Evolutionary conservation across 108 stramenopile genomes (phyloP).

Genomic region (Skeletonema costatum): DNA sequence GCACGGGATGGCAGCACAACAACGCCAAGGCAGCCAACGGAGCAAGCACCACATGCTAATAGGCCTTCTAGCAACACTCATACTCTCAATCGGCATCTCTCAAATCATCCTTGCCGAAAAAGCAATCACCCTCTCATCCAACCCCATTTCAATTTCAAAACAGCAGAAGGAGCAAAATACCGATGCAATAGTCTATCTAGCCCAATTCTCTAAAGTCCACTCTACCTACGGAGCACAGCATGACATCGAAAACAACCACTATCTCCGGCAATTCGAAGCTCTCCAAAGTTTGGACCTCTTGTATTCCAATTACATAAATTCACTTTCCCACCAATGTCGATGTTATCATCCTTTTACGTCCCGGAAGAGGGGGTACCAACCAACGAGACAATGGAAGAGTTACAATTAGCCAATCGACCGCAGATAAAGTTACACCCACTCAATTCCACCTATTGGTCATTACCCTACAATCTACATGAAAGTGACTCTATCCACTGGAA

Average conservation of each 20-base stretch:
- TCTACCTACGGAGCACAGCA: conserved; percentile 27
- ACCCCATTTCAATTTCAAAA: too few species aligned
- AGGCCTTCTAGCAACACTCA: too few species aligned
- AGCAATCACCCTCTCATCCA: too few species aligned
- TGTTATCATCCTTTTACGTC: conserved; percentile 28
- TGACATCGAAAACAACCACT: background rate
- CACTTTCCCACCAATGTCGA: conserved; percentile 10
- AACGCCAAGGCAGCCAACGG: too few species aligned
- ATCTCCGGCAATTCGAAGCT: conserved; percentile 20
- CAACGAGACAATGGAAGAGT: background rate
- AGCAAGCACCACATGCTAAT: too few species aligned
- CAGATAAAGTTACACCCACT: conserved; percentile 12
- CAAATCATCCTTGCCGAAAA: too few species aligned
- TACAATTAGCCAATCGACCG: conserved; percentile 6
- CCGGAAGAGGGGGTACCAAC: too few species aligned
- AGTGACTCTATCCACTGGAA: conserved; percentile 13
- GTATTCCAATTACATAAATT: conserved; percentile 57
- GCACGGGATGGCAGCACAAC: too few species aligned
- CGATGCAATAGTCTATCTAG: conserved; percentile 31
- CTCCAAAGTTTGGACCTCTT: conserved; percentile 50
- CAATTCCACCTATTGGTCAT: conserved; percentile 7
- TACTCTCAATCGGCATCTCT: too few species aligned
- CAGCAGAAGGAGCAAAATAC: background rate
- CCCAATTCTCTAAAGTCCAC: conserved; percentile 23
- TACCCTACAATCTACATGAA: conserved; percentile 14